Evolutionary conservation across 805 yeast genomes (phyloP), one percentile per base, ranked within the genome.

Genomic region (Vanderwaltozyma tropicalis): DNA sequence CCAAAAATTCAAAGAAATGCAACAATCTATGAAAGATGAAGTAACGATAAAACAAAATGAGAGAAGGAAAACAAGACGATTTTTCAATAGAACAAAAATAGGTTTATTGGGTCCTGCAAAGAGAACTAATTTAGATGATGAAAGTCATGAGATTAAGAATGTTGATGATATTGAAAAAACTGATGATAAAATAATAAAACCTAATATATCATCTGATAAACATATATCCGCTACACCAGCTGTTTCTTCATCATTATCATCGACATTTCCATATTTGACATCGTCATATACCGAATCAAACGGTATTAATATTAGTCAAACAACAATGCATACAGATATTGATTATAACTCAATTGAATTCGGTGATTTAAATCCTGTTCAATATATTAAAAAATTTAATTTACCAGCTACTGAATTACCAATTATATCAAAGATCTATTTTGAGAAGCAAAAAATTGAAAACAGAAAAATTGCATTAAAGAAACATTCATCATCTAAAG

Each of bases 321-420:
- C 42, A 10, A 27, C 26, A 14, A 21, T n/a, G n/a, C n/a, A 35
- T 11, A 30, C 39, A 17, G 10, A 21, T 14, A 36, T 37, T 25
- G 42, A 49, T 34, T 49, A 49, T 34, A 39, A 45, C 3, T 33
- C 34, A 2, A 48, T 55, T 31, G 62, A 63, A 16, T 62, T 64
- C 47, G 64, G 62, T 32, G 62, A 61, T 6, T 44, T 64, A 37
- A 66, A 64, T 41, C 69, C 69, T 9, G 61, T 62, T 28, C 67
- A 64, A 43, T 65, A 62, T 41, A 45, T 61, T 16, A 62, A 55
- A 40, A 56, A 57, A 44, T 49, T 63, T 40, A 57, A 59, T 29
- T 41, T 64, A 12, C 64, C 68, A 2, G 48, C 65, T 2, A 44
- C 45, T 17, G 69, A 64, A 25, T 47, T 64, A 32, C 66, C 68